Base-by-base conservation (phyloP, 441 rosid genomes). In the Lepidium campestre region DNA sequence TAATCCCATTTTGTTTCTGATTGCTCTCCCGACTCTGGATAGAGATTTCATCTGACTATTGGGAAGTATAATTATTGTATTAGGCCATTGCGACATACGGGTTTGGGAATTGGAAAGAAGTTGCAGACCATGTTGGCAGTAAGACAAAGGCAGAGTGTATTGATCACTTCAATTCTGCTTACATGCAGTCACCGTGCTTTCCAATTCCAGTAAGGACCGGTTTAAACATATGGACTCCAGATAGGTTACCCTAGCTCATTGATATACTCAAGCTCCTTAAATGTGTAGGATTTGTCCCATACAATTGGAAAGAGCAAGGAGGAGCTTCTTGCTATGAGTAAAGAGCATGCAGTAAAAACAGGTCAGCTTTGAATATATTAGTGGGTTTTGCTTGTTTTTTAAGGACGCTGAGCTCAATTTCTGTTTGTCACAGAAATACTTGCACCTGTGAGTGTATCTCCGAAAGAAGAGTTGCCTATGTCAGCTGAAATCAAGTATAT, bases 61-160 rank as follows among this genome's bases (percentile, higher is more conserved):
- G 44, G 63, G 66, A 25, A 61, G 73, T 55, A 39, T 56, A 2
- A 71, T 9, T 73, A 36, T 62, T 78, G 22, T 67, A 61, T 82
- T 76, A 94, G 98, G 99, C 92, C 73, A 89, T 94, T 70, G 92
- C 81, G 59, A 94, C 88, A 80, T 91, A 94, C 78, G 99, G 99
- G 56, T 84, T 91, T 71, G 98, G 98, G 56, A 94, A 91, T 67
- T 91, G 98, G 99, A 71, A 72, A 58, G 99, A 94, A 86, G 97
- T 91, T 73, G 82, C 92, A 47, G 90, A 88, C 62, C 88, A 89
- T 75, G 90, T 89, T 69, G 98, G 96, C 70, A 86, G 89, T 49
- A 94, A 89, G 83, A 89, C 81, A 81, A 86, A 70, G 73, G 68
- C 79, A 46, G 89, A 86, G 70, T 91, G 97, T 73, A 84, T 86